These are phyloP conservation scores for Geranium brycei DNA, from an alignment of 345 rosid genomes.

Conservation along the genomic window DNA sequence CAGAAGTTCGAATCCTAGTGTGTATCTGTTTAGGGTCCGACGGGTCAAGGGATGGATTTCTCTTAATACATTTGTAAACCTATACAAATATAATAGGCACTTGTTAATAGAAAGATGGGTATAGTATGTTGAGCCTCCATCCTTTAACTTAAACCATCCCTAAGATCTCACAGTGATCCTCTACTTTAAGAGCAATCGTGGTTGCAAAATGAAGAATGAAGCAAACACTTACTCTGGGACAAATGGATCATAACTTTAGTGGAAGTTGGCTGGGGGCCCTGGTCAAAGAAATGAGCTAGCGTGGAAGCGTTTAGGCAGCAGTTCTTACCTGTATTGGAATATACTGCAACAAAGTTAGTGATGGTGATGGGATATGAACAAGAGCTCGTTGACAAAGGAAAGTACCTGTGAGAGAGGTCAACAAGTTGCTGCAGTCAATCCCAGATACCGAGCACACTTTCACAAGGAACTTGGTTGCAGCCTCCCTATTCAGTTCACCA, in stretches of 20 bases:
- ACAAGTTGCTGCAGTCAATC: constrained; percentile 31
- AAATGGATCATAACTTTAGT: constrained; percentile 51
- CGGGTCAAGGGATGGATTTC: no score
- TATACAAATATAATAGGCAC: no score
- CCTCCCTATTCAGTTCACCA: constrained; percentile 16
- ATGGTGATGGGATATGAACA: neutral
- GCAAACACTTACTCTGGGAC: constrained; percentile 32
- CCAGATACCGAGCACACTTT: constrained; percentile 22
- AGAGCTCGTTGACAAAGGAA: neutral
- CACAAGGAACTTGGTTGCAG: constrained; percentile 20
- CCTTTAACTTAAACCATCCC: no score
- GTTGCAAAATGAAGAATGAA: no score
- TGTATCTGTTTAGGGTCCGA: no score
- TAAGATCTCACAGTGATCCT: no score
- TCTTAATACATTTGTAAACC: no score
- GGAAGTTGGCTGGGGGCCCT: constrained; percentile 40
- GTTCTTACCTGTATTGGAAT: constrained; percentile 28
- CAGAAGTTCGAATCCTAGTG: no score
- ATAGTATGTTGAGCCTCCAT: no score
- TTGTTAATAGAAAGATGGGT: no score
- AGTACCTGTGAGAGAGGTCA: constrained; percentile 39
- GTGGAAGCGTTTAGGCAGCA: constrained; percentile 42
- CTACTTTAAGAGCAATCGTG: no score
- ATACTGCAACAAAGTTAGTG: no score
- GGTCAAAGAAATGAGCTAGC: constrained; percentile 24